Evolutionary conservation across 2,329 filamentous ascomycete species (phyloP).

Genomic region (Cladosporium sp.): DNA sequence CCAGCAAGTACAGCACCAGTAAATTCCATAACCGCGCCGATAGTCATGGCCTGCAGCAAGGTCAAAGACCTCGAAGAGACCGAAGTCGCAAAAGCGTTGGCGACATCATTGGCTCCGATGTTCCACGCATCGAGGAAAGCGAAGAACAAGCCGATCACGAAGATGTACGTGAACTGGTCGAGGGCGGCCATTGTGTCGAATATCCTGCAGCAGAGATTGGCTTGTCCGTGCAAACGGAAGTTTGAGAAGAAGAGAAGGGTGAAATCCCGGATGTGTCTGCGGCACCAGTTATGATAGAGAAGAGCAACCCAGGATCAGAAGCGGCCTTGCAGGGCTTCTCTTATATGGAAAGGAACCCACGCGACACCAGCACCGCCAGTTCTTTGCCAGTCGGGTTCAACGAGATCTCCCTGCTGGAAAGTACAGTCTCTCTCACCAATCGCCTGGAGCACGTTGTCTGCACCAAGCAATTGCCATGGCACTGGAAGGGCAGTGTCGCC

Average conservation of each 20-base stretch:
- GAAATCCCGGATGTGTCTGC: background rate
- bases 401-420: background rate
- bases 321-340: background rate
- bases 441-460: constrained; percentile 8
- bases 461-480: constrained; percentile 12
- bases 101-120: constrained; percentile 54
- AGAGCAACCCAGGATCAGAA: background rate
- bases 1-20: constrained; percentile 42
- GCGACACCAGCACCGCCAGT: background rate
- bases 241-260: background rate
- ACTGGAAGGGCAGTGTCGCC: background rate
- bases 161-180: constrained; percentile 57
- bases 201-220: background rate
- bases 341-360: constrained; percentile 6
- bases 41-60: constrained; percentile 46
- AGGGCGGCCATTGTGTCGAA: constrained; percentile 32
- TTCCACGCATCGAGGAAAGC: constrained; percentile 63
- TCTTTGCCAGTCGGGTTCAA: background rate
- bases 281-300: background rate
- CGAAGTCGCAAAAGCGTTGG: constrained; percentile 50
- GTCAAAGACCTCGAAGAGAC: constrained; percentile 48
- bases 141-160: constrained; percentile 59
- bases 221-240: background rate
- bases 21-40: constrained; percentile 49
- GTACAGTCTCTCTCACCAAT: constrained; percentile 1